Base-by-base conservation (phyloP, 306 rosid genomes). In the Senna siamea region DNA sequence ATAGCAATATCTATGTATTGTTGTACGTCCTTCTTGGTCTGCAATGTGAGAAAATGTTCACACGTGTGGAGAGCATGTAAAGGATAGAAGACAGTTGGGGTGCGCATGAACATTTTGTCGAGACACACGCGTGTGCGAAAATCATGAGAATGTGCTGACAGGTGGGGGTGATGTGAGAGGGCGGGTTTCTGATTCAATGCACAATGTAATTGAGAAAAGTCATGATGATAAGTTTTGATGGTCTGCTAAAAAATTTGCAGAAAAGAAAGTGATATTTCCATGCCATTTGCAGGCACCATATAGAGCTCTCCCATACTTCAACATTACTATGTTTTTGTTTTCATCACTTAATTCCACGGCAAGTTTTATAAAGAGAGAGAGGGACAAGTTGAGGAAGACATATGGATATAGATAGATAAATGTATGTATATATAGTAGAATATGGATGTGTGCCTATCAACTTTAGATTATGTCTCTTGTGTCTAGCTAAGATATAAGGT, bases 141-240 rank as follows among this genome's bases (percentile, higher is more conserved):
- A 73, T 78, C 62, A 75, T 81, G 26, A 75, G 46, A 30, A 53
- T 79, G 74, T 54, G 51, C 44, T 63, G 85, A 81, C 83, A 79
- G 80, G 87, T 84, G 91, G 86, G 80, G 78, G 7, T 80, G 81
- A 78, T 80, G 83, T 80, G 82, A 75, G 84, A 82, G 85, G 85
- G 60, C 69, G 68, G 60, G 34, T 72, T 77, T 74, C 72, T 73
- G 84, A 80, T 70, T 68, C 60, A 70, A 57, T 78, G 78, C 32
- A 72, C 51, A 68, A 67, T 83, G 84, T 64, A 66, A 67, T 72
- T 34, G 79, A 76, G 79, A 37, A 48, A 72, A 17, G 76, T 78
- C 79, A 64, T 75, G 79, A 64, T 78, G 84, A 76, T 76, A 72
- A 79, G 84, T 67, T 79, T 83, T 79, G 79, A 83, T 78, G 82